Evolutionary conservation across 2,329 filamentous ascomycete species (phyloP).

Genomic region (Trichoderma sp.): DNA sequence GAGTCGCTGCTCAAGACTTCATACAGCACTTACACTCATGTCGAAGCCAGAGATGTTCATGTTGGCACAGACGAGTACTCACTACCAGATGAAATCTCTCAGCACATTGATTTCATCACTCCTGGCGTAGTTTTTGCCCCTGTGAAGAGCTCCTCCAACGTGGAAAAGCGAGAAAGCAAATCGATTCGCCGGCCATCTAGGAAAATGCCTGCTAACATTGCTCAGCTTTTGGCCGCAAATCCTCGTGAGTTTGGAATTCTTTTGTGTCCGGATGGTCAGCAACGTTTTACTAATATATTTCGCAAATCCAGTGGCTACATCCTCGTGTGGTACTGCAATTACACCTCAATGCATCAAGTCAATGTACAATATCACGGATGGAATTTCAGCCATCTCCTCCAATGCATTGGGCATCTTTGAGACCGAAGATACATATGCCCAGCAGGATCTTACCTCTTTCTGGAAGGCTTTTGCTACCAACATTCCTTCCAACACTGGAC

Average conservation of each 20-base stretch:
- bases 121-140: slow-evolving; percentile 37
- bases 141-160: not conserved
- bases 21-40: slow-evolving; percentile 54
- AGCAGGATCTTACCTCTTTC: slow-evolving; percentile 51
- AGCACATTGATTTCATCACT: slow-evolving; percentile 46
- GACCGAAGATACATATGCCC: slow-evolving; percentile 54
- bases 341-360: slow-evolving; percentile 58
- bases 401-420: slow-evolving; percentile 58
- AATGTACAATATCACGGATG: slow-evolving; percentile 48
- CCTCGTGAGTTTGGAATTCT: not conserved
- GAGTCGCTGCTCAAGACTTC: slow-evolving; percentile 55
- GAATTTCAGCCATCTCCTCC: slow-evolving; percentile 37
- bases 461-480: slow-evolving; percentile 47
- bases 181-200: not conserved
- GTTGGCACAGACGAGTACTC: slow-evolving; percentile 47
- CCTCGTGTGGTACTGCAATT: slow-evolving; percentile 54
- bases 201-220: slow-evolving; percentile 1
- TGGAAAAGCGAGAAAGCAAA: not conserved
- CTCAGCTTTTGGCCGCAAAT: not conserved
- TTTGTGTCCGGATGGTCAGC: not conserved
- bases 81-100: slow-evolving; percentile 40
- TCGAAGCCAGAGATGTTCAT: slow-evolving; percentile 36
- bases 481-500: slow-evolving; percentile 46
- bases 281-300: not conserved
- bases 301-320: slow-evolving; percentile 4